phyloP scores from a whole-genome alignment of 495 filamentous ascomycete genomes.

The Coniosporium apollinis region DNA sequence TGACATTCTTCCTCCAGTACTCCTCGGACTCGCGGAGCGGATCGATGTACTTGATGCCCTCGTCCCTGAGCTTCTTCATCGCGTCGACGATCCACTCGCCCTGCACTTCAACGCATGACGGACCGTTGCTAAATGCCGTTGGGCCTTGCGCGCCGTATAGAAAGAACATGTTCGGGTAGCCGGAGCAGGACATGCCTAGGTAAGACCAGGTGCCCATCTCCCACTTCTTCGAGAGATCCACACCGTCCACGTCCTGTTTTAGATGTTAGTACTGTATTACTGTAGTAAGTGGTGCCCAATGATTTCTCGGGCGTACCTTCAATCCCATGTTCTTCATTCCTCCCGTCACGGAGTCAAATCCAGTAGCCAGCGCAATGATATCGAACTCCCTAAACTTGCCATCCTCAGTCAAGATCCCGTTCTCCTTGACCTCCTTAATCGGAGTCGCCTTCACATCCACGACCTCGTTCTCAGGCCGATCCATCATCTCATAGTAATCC shows the following conservation, averaged over 20 bases:
- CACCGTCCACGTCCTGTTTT: conserved; percentile 27
- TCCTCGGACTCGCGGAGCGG: conserved; percentile 29
- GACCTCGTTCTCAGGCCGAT: conserved; percentile 31
- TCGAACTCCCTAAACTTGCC: conserved; percentile 31
- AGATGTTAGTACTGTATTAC: too few relatives aligned
- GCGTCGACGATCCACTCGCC: conserved; percentile 35
- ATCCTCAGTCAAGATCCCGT: conserved; percentile 27
- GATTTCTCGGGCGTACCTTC: too few relatives aligned
- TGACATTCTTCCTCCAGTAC: conserved; percentile 27
- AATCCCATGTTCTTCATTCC: conserved; percentile 34
- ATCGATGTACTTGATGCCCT: conserved; percentile 27
- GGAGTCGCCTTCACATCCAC: conserved; percentile 31
- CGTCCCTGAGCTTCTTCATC: conserved; percentile 25
- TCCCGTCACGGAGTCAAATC: conserved; percentile 38
- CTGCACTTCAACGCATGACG: conserved; percentile 31
- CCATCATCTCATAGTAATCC: conserved; percentile 35
- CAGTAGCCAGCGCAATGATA: conserved; percentile 37
- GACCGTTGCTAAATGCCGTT: conserved; percentile 33
- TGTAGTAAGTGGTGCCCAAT: too few relatives aligned
- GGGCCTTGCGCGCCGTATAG: conserved; percentile 35
- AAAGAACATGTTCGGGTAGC: conserved; percentile 40
- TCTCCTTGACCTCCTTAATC: conserved; percentile 24
- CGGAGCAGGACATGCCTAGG: conserved; percentile 30
- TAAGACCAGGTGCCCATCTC: conserved; percentile 26
- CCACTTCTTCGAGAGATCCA: conserved; percentile 32